A percentile compares a stretch with the other conserved stretches of the same genome.
phyloP scores from a whole-genome alignment of 2,329 filamentous ascomycete species.

The Pyricularia sp. region DNA sequence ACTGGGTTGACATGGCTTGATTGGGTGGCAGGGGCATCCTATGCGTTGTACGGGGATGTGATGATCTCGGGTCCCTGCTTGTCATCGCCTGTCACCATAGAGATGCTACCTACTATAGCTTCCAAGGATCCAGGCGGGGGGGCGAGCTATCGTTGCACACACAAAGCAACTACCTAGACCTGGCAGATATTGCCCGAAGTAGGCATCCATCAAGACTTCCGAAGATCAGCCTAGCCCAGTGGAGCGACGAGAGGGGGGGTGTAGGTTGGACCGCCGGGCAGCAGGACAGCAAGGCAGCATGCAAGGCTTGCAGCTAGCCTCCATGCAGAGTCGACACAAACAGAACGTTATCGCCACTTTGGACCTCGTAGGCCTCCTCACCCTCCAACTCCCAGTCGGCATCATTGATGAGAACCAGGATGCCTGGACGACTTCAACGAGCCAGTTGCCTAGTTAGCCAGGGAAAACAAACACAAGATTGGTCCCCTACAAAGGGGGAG shows the following conservation, averaged over 20 bases:
- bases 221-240: neutral
- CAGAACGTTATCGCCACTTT: constrained; percentile 75
- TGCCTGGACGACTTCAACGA: constrained; percentile 69
- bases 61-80: neutral
- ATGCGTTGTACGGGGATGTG: neutral
- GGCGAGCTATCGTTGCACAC: neutral
- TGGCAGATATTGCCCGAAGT: neutral
- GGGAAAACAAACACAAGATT: neutral
- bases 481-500: neutral
- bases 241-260: neutral
- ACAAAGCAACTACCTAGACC: neutral
- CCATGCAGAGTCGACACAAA: constrained; percentile 97
- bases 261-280: neutral
- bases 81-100: neutral
- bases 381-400: constrained; percentile 98
- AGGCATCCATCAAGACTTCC: neutral
- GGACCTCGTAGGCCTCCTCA: constrained; percentile 80
- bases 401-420: constrained; percentile 94
- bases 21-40: neutral
- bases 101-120: neutral
- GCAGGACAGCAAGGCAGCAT: neutral
- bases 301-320: constrained; percentile 42
- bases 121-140: neutral
- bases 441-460: constrained; percentile 4
- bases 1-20: neutral